phyloP scores from a whole-genome alignment of 805 yeast genomes.

The Kluyveromyces lactis region DNA sequence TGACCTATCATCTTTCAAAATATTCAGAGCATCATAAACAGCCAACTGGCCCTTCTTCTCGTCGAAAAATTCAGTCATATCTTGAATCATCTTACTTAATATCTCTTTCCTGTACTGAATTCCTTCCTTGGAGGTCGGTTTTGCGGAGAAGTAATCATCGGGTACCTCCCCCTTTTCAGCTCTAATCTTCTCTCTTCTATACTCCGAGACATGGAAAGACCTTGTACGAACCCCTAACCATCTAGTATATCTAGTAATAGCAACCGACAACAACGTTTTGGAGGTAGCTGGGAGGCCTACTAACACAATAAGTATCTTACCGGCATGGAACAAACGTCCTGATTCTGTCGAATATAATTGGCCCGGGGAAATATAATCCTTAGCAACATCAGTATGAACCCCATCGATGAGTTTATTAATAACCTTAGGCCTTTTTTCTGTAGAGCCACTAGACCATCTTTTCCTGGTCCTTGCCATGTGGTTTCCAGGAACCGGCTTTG shows the following conservation, averaged over 20 bases:
- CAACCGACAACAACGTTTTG: constrained; percentile 86
- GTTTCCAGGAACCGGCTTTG: constrained; percentile 43
- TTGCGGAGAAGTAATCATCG: constrained; percentile 60
- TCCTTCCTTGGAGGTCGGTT: constrained; percentile 41
- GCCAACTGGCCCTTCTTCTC: constrained; percentile 88
- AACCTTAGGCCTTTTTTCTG: constrained; percentile 9
- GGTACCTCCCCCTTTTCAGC: constrained; percentile 39
- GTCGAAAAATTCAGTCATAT: constrained; percentile 62
- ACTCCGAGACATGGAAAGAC: constrained; percentile 87
- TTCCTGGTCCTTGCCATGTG: constrained; percentile 47
- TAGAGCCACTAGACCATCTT: constrained; percentile 35
- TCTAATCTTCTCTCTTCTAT: constrained; percentile 49
- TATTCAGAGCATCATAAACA: constrained; percentile 92
- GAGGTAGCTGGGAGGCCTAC: constrained; percentile 96
- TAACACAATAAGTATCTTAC: constrained; percentile 78
- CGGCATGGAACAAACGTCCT: constrained; percentile 92
- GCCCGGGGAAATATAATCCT: constrained; percentile 71
- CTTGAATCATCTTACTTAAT: constrained; percentile 55
- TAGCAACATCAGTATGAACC: constrained; percentile 45
- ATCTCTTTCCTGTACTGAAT: constrained; percentile 48
- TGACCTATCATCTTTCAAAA: constrained; percentile 57
- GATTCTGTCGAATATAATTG: constrained; percentile 89
- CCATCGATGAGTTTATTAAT: constrained; percentile 35
- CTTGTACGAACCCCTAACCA: constrained; percentile 96
- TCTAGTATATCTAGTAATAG: constrained; percentile 82